Evolutionary conservation across 345 rosid genomes (phyloP).

Genomic region (Xanthoceras sorbifolium): DNA sequence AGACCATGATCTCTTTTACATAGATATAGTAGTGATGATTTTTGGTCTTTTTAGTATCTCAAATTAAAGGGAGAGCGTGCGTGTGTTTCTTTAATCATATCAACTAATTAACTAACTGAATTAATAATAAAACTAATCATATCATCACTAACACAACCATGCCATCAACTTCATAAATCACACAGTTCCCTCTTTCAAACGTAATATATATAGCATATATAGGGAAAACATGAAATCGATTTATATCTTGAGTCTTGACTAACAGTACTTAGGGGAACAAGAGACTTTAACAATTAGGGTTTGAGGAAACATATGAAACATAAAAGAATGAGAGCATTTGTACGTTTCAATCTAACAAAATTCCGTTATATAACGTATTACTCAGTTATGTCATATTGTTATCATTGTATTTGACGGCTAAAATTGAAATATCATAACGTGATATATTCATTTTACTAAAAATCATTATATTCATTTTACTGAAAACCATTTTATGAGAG

Average conservation of each 20-base stretch:
- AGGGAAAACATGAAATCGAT: neutral
- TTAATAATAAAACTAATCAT: constrained; percentile 10
- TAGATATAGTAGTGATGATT: neutral
- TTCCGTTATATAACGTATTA: too few relatives aligned
- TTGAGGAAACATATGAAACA: neutral
- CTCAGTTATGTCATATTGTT: too few relatives aligned
- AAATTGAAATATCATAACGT: too few relatives aligned
- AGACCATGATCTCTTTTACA: neutral
- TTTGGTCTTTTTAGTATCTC: constrained; percentile 8
- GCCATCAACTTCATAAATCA: neutral
- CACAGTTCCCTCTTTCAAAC: neutral
- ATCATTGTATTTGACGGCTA: too few relatives aligned
- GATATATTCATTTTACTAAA: too few relatives aligned
- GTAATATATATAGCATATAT: neutral
- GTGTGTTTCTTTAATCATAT: neutral
- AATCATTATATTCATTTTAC: too few relatives aligned
- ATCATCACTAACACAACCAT: constrained; percentile 7
- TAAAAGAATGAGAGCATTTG: neutral
- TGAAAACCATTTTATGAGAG: too few relatives aligned
- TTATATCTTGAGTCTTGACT: constrained; percentile 22
- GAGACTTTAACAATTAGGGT: neutral
- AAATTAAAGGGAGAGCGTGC: neutral
- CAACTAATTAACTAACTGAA: constrained; percentile 8
- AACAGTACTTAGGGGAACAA: constrained; percentile 18
- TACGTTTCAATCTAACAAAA: neutral